phyloP scores from a whole-genome alignment of 768 basidiomycete genomes.

The Wakefieldia striispora region DNA sequence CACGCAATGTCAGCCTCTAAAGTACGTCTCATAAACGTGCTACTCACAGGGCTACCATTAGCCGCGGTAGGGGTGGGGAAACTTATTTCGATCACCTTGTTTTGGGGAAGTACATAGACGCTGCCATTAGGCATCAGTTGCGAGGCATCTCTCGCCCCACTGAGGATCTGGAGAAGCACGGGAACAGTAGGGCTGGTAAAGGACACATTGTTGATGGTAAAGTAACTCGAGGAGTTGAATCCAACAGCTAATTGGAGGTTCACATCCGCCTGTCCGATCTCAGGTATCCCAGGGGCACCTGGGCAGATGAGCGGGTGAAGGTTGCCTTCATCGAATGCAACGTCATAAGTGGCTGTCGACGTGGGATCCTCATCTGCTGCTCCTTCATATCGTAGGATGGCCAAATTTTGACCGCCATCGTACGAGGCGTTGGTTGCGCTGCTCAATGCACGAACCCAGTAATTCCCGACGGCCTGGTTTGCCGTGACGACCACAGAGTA shows the following conservation, averaged over 20 bases:
- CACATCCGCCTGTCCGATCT: constrained; percentile 38
- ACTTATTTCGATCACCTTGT: constrained; percentile 43
- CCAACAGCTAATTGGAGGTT: constrained; percentile 23
- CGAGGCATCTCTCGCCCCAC: constrained; percentile 41
- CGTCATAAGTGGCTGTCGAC: constrained; percentile 20
- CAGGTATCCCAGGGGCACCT: constrained; percentile 35
- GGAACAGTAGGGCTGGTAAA: constrained; percentile 43
- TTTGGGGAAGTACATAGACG: constrained; percentile 42
- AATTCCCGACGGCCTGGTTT: constrained; percentile 45
- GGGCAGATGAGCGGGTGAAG: constrained; percentile 35
- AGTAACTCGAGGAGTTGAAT: not conserved
- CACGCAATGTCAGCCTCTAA: not conserved
- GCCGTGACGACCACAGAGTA: constrained; percentile 44
- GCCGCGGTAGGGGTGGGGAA: constrained; percentile 34
- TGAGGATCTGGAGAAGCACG: constrained; percentile 54
- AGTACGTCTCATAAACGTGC: not conserved
- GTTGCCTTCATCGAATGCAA: constrained; percentile 36
- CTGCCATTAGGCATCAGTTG: constrained; percentile 46
- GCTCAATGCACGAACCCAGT: constrained; percentile 50
- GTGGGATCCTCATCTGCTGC: constrained; percentile 42
- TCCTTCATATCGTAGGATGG: constrained; percentile 47
- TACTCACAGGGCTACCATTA: constrained; percentile 25
- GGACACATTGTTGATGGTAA: constrained; percentile 26
- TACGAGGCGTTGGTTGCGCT: constrained; percentile 30
- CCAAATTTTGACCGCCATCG: constrained; percentile 40